A percentile compares a stretch with the other conserved stretches of the same genome.
Evolutionary conservation across 805 yeast genomes (phyloP).

Genomic region (Saccharomycopsis synnaedendra): DNA sequence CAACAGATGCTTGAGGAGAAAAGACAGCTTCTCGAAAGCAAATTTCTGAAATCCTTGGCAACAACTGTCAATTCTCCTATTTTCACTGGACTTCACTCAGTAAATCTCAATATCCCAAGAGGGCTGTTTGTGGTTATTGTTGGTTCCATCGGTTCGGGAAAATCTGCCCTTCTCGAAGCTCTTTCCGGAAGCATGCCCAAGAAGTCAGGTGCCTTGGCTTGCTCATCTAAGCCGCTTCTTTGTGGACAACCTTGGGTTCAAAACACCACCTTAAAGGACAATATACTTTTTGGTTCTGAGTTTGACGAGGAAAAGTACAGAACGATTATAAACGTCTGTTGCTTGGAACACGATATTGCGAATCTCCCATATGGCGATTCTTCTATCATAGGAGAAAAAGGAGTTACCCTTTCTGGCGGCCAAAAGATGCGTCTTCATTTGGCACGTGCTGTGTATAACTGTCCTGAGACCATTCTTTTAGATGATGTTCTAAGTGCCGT

Average conservation of each 20-base stretch:
- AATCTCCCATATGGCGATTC: constrained; percentile 54
- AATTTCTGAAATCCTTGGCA: neutral
- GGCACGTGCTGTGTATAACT: constrained; percentile 59
- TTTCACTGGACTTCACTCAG: constrained; percentile 20
- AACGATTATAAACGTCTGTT: constrained; percentile 45
- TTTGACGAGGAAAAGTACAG: constrained; percentile 39
- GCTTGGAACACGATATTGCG: constrained; percentile 45
- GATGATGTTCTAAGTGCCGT: constrained; percentile 71
- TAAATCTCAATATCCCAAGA: constrained; percentile 36
- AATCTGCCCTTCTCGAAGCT: constrained; percentile 57
- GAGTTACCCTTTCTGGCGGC: constrained; percentile 67
- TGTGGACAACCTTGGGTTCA: constrained; percentile 59
- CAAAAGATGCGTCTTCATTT: constrained; percentile 61
- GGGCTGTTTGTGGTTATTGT: constrained; percentile 67
- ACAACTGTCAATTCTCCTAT: constrained; percentile 9
- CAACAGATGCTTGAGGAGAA: neutral
- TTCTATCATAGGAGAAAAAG: constrained; percentile 67
- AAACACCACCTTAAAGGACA: constrained; percentile 57
- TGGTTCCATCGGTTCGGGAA: constrained; percentile 72
- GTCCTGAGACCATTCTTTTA: constrained; percentile 44
- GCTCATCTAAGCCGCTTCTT: constrained; percentile 36
- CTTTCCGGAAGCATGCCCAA: constrained; percentile 56
- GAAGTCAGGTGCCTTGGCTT: constrained; percentile 33
- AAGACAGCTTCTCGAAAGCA: neutral
- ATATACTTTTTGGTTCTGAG: constrained; percentile 45